These are phyloP conservation scores for Penicillium soppii DNA, from an alignment of 495 filamentous ascomycete genomes.

Conservation along the genomic window DNA sequence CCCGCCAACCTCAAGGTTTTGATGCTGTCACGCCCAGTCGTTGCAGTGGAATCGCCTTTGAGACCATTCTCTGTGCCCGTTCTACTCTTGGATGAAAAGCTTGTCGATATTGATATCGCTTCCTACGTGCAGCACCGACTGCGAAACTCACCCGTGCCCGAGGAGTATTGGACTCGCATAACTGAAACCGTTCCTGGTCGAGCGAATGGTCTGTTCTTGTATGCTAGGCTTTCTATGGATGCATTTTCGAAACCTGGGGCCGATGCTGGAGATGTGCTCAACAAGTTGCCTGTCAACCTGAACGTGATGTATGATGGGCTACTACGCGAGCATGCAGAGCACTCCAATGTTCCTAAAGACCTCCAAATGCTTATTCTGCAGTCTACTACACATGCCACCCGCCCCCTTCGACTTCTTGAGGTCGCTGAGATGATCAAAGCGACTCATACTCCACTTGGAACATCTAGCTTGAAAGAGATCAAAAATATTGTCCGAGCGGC, in stretches of 20 bases:
- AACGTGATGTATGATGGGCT: conserved; percentile 48
- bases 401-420: conserved; percentile 52
- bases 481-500: conserved; percentile 29
- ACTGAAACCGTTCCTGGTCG: conserved; percentile 9
- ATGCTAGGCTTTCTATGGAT: conserved; percentile 49
- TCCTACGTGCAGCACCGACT: conserved; percentile 35
- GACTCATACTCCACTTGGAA: neutral
- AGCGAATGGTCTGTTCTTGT: conserved; percentile 16
- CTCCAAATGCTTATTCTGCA: conserved; percentile 46
- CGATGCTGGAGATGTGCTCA: conserved; percentile 18
- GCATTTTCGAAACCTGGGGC: conserved; percentile 25
- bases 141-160: conserved; percentile 9
- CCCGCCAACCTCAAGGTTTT: conserved; percentile 41
- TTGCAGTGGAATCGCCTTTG: neutral
- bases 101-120: conserved; percentile 42
- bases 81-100: conserved; percentile 35
- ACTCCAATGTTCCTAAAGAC: conserved; percentile 32
- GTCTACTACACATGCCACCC: conserved; percentile 48
- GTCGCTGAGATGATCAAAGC: conserved; percentile 39
- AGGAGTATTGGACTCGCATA: conserved; percentile 28
- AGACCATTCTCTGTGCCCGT: conserved; percentile 11
- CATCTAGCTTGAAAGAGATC: conserved; percentile 15
- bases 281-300: conserved; percentile 34
- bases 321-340: conserved; percentile 37
- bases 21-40: conserved; percentile 41